Evolutionary conservation across 306 rosid species (phyloP).

Genomic region (Vicia faba): DNA sequence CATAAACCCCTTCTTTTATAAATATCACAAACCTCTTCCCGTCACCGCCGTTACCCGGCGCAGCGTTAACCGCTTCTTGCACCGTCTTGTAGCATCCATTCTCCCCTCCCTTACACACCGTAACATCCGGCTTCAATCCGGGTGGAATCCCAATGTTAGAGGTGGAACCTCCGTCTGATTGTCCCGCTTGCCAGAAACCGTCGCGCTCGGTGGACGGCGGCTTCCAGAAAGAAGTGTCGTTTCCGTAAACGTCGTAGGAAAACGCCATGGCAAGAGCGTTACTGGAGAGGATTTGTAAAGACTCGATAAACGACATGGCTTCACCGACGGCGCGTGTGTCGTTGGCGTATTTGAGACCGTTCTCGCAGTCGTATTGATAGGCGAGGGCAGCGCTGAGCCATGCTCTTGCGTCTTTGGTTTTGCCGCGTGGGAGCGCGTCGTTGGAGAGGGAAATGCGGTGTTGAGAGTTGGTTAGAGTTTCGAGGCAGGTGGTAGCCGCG

Average conservation of each 20-base stretch:
- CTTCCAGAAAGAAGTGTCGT: constrained; percentile 54
- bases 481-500: constrained; percentile 67
- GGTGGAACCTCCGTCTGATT: constrained; percentile 20
- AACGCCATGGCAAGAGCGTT: constrained; percentile 71
- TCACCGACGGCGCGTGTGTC: constrained; percentile 58
- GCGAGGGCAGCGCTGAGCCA: constrained; percentile 71
- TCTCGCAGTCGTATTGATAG: constrained; percentile 84
- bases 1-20: constrained; percentile 72
- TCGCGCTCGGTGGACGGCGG: constrained; percentile 69
- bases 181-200: constrained; percentile 65
- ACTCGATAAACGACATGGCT: constrained; percentile 64
- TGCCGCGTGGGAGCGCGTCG: constrained; percentile 48
- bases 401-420: constrained; percentile 63
- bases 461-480: constrained; percentile 47
- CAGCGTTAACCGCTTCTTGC: constrained; percentile 76
- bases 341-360: constrained; percentile 73
- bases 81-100: constrained; percentile 53
- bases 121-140: constrained; percentile 46
- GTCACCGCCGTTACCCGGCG: constrained; percentile 45
- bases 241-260: constrained; percentile 62
- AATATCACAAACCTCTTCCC: constrained; percentile 57
- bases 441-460: constrained; percentile 58
- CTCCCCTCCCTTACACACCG: constrained; percentile 58
- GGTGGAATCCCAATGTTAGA: constrained; percentile 45
- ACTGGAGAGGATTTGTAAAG: constrained; percentile 48